Conservation (phyloP, 2,329 filamentous ascomycete species). For the Aspergillus sp. region DNA sequence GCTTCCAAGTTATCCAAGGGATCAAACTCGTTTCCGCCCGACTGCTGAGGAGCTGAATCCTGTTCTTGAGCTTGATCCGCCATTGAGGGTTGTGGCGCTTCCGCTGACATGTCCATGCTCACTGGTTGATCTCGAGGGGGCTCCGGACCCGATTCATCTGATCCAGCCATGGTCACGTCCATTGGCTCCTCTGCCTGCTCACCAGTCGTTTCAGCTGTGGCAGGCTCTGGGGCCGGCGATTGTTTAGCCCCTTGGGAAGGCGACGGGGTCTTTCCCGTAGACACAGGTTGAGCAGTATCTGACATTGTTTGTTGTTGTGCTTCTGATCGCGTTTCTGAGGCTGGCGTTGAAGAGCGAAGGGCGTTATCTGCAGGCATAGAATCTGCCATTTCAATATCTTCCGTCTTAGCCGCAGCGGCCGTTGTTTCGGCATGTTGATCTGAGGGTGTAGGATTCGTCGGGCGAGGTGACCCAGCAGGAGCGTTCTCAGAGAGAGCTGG, state of each 20-base stretch:
- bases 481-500: neutral
- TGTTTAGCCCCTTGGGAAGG: constrained; percentile 8
- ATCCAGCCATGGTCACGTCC: constrained; percentile 12
- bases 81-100: neutral
- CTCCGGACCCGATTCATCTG: constrained; percentile 2
- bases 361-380: constrained; percentile 2
- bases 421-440: constrained; percentile 1
- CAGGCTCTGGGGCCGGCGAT: neutral
- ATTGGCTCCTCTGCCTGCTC: constrained; percentile 12
- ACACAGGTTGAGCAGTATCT: constrained; percentile 1
- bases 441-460: neutral
- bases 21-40: constrained; percentile 38
- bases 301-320: neutral
- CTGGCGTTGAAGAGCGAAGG: neutral
- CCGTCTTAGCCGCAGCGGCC: neutral
- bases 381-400: constrained; percentile 21
- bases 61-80: neutral
- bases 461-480: neutral
- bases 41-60: constrained; percentile 16
- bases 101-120: constrained; percentile 9
- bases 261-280: neutral
- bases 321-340: neutral
- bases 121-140: neutral
- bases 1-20: constrained; percentile 50
- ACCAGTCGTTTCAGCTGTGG: neutral